These are phyloP conservation scores for Trametes cubensis DNA, from an alignment of 768 basidiomycete genomes.

Conservation along the genomic window DNA sequence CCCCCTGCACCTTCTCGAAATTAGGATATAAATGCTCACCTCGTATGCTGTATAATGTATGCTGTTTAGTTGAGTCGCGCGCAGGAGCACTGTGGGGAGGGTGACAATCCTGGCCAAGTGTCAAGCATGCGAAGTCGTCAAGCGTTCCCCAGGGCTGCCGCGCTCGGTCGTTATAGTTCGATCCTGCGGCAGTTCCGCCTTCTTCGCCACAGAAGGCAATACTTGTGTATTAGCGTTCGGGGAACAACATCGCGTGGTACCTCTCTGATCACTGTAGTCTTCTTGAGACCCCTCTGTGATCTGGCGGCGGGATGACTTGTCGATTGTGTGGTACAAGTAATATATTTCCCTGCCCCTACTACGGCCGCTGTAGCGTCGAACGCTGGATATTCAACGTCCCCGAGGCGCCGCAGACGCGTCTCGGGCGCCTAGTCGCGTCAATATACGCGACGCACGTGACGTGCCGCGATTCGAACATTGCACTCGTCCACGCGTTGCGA, in stretches of 20 bases:
- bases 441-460: slow-evolving; percentile 22
- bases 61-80: too few species aligned
- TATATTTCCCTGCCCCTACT: too few species aligned
- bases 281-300: too few species aligned
- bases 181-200: background rate
- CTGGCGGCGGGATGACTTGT: too few species aligned
- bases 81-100: too few species aligned
- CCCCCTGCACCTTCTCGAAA: too few species aligned
- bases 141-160: background rate
- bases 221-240: background rate
- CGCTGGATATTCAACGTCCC: too few species aligned
- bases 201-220: slow-evolving; percentile 7
- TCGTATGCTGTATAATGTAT: too few species aligned
- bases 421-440: slow-evolving; percentile 9
- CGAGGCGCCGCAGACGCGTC: slow-evolving; percentile 4
- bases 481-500: background rate
- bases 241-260: background rate
- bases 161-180: background rate
- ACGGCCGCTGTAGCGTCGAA: too few species aligned
- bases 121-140: background rate
- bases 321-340: too few species aligned
- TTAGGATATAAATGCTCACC: too few species aligned
- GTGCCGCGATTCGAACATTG: slow-evolving; percentile 19
- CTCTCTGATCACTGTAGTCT: too few species aligned
- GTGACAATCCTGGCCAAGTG: background rate